Conservation (phyloP, 1,284 basidiomycete species). For the Schizophyllum amplum region DNA sequence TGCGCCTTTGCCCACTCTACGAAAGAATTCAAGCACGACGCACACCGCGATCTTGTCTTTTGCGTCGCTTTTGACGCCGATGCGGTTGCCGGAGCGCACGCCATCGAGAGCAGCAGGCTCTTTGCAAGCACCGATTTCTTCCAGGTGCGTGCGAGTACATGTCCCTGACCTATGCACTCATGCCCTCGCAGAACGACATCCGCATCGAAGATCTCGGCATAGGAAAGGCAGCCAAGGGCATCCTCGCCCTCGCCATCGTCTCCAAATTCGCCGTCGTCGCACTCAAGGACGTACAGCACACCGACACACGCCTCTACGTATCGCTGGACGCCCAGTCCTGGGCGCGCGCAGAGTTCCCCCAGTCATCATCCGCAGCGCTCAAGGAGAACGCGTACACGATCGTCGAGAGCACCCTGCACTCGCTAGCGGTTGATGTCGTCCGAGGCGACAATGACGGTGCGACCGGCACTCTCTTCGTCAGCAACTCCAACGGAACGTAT, state of each 20-base stretch:
- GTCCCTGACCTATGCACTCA: not conserved
- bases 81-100: constrained; percentile 38
- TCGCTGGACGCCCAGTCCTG: constrained; percentile 75
- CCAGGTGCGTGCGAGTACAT: constrained; percentile 36
- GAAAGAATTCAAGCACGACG: constrained; percentile 67
- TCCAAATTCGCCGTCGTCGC: constrained; percentile 88
- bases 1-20: constrained; percentile 87
- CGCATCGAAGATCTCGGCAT: constrained; percentile 74
- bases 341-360: constrained; percentile 82
- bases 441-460: constrained; percentile 55
- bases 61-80: constrained; percentile 78
- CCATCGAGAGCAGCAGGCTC: constrained; percentile 62
- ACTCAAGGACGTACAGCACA: constrained; percentile 55
- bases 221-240: constrained; percentile 74
- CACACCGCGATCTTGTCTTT: constrained; percentile 69
- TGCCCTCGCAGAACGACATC: not conserved
- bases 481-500: constrained; percentile 90
- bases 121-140: constrained; percentile 85
- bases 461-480: constrained; percentile 90
- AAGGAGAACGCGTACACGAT: constrained; percentile 93
- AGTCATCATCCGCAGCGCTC: constrained; percentile 70
- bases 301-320: constrained; percentile 81
- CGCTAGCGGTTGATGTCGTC: constrained; percentile 89
- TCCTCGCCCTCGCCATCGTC: constrained; percentile 85
- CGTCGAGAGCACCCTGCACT: constrained; percentile 88